Conservation (phyloP, 2,329 filamentous ascomycete genomes). For the Niveomyces coronatus region DNA sequence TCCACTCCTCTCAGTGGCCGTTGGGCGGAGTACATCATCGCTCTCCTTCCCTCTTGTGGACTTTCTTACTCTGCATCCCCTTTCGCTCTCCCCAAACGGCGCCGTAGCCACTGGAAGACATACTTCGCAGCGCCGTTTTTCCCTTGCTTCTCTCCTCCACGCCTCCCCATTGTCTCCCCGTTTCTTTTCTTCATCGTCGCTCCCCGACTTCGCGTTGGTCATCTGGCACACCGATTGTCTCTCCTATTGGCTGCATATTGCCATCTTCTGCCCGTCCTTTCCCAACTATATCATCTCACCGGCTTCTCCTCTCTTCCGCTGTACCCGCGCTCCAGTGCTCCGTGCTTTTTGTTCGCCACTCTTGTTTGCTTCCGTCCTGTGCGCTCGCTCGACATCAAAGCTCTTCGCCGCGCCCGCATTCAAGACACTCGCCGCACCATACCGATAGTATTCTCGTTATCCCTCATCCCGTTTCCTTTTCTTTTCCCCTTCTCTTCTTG, state of each 20-base stretch:
- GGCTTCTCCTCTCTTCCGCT: slow-evolving; percentile 1
- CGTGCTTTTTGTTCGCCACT: slow-evolving; percentile 2
- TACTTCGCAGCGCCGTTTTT: no score
- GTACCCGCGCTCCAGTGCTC: slow-evolving; percentile 1
- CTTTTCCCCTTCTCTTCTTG: background rate
- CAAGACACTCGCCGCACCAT: background rate
- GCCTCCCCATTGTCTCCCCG: slow-evolving; percentile 13
- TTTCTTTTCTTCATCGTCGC: slow-evolving; percentile 4
- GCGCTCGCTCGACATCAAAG: background rate
- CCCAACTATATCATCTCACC: slow-evolving; percentile 6
- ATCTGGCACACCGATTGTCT: slow-evolving; percentile 2
- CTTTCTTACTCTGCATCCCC: slow-evolving; percentile 1
- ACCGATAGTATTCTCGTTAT: background rate
- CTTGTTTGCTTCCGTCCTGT: background rate
- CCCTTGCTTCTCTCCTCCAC: slow-evolving; percentile 8
- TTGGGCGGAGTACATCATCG: slow-evolving; percentile 8
- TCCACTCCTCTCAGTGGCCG: slow-evolving; percentile 13
- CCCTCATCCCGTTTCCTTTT: background rate
- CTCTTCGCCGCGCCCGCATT: background rate
- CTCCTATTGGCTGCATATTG: slow-evolving; percentile 2
- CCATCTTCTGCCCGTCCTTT: background rate
- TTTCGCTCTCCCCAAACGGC: slow-evolving; percentile 5
- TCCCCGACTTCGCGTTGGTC: slow-evolving; percentile 5
- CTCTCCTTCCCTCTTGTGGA: slow-evolving; percentile 9
- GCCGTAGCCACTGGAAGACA: no score